Evolutionary conservation across 306 rosid species (phyloP).

Genomic region (Prunus mume): DNA sequence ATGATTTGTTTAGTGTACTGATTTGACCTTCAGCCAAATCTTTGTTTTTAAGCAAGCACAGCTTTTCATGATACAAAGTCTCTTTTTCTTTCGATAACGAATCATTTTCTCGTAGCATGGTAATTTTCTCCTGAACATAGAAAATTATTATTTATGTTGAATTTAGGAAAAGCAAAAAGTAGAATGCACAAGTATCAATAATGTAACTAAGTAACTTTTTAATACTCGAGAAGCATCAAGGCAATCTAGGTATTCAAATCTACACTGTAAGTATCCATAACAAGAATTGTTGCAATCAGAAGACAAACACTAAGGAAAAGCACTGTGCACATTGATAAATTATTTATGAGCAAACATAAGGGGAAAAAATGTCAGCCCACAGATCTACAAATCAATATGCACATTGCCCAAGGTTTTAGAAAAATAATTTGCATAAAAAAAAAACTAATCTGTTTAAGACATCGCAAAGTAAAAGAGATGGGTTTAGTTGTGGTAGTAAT

Average conservation of each 20-base stretch:
- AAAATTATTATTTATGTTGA: constrained; percentile 9
- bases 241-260: background rate
- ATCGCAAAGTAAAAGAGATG: background rate
- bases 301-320: background rate
- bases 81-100: constrained; percentile 54
- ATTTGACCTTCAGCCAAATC: constrained; percentile 67
- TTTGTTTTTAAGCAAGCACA: constrained; percentile 56
- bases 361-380: background rate
- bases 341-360: background rate
- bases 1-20: constrained; percentile 62
- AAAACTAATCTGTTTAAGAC: background rate
- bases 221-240: constrained; percentile 2
- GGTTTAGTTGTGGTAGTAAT: background rate
- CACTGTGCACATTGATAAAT: background rate
- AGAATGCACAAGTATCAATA: background rate
- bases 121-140: constrained; percentile 71
- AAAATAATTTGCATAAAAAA: background rate
- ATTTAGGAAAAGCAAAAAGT: background rate
- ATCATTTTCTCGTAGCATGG: constrained; percentile 63
- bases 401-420: background rate
- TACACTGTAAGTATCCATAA: background rate
- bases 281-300: background rate
- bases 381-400: background rate
- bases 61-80: constrained; percentile 62
- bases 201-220: background rate